Conservation (phyloP, 2,329 filamentous ascomycete genomes). For the Plenodomus lindquistii region DNA sequence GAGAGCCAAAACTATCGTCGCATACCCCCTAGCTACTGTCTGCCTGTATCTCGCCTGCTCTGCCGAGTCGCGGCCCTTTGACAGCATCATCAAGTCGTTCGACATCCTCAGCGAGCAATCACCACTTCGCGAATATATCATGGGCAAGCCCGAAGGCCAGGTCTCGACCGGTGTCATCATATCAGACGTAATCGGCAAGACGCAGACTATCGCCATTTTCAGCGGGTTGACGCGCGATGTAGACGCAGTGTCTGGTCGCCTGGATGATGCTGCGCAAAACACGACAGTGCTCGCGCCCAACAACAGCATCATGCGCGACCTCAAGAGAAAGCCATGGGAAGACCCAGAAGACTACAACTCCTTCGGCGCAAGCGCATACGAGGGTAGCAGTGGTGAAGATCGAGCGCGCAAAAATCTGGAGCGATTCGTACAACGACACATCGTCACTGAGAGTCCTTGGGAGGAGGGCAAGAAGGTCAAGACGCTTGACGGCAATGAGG, state of each 20-base stretch:
- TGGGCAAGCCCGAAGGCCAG: conserved; percentile 34
- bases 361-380: conserved; percentile 72
- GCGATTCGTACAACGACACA: conserved; percentile 83
- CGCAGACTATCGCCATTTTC: conserved; percentile 80
- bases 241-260: conserved; percentile 66
- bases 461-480: conserved; percentile 65
- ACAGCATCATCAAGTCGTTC: conserved; percentile 33
- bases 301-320: conserved; percentile 75
- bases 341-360: conserved; percentile 71
- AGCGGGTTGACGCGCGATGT: conserved; percentile 79
- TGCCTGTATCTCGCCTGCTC: conserved; percentile 38
- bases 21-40: conserved; percentile 33
- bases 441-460: conserved; percentile 79
- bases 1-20: conserved; percentile 28
- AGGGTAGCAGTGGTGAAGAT: conserved; percentile 73
- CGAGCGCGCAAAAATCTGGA: conserved; percentile 76
- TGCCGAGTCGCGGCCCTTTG: conserved; percentile 37
- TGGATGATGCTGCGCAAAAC: conserved; percentile 69
- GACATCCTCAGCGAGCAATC: conserved; percentile 32
- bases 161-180: conserved; percentile 63
- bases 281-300: conserved; percentile 86
- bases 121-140: conserved; percentile 32
- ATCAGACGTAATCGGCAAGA: conserved; percentile 80
- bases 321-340: conserved; percentile 88
- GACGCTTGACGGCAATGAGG: conserved; percentile 68